These are phyloP conservation scores for Trichoderma pleuroti DNA, from an alignment of 2,329 filamentous ascomycete species.

Conservation along the genomic window DNA sequence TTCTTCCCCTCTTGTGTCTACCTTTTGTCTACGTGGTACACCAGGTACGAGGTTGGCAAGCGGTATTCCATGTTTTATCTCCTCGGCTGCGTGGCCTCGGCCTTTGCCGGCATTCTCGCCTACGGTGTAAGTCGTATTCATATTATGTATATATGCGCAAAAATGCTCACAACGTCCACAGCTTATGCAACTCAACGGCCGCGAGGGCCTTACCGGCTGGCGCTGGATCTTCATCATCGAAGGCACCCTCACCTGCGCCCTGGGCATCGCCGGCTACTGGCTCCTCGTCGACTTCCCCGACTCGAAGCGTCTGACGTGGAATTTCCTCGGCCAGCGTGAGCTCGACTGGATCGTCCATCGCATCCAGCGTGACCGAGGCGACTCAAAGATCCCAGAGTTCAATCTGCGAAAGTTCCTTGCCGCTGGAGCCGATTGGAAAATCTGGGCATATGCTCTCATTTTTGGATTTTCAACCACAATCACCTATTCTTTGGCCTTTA, in stretches of 20 bases:
- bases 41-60: slow-evolving; percentile 65
- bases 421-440: slow-evolving; percentile 50
- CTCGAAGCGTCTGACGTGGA: slow-evolving; percentile 47
- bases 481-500: slow-evolving; percentile 73
- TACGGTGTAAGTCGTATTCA: slow-evolving; percentile 52
- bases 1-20: slow-evolving; percentile 71
- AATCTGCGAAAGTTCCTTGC: slow-evolving; percentile 44
- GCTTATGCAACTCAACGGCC: slow-evolving; percentile 61
- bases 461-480: slow-evolving; percentile 52
- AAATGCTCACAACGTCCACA: slow-evolving; percentile 19
- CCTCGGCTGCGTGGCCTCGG: slow-evolving; percentile 62
- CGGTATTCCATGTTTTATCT: slow-evolving; percentile 68
- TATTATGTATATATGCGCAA: too few species aligned
- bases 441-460: slow-evolving; percentile 57
- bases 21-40: slow-evolving; percentile 71
- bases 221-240: slow-evolving; percentile 63
- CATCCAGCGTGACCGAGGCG: slow-evolving; percentile 56
- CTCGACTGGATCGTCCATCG: slow-evolving; percentile 50
- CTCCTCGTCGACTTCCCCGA: slow-evolving; percentile 64
- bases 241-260: slow-evolving; percentile 51
- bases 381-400: slow-evolving; percentile 53
- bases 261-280: slow-evolving; percentile 52
- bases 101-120: slow-evolving; percentile 65
- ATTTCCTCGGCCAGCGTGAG: slow-evolving; percentile 52
- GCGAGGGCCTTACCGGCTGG: slow-evolving; percentile 55